These are phyloP conservation scores for Sisymbrium irio DNA, from an alignment of 345 rosid genomes.

Conservation along the genomic window DNA sequence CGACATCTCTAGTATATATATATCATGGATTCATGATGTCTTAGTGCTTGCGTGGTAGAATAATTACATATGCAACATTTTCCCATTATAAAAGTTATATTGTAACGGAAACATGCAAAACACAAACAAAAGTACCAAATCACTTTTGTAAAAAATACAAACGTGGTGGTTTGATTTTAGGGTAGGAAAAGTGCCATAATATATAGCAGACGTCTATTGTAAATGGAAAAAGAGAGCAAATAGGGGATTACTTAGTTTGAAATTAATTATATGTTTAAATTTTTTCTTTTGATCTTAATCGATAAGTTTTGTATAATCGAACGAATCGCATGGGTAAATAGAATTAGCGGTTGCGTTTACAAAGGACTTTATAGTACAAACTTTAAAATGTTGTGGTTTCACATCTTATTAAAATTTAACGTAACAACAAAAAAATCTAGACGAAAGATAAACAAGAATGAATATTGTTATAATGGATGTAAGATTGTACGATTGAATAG, in stretches of 20 bases:
- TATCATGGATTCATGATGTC: no score
- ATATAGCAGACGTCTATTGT: no score
- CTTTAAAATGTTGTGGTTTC: not conserved
- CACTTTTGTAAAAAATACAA: no score
- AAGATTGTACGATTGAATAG: not conserved
- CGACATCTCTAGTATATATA: not conserved
- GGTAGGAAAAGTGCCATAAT: no score
- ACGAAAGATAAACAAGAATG: not conserved
- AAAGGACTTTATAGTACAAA: not conserved
- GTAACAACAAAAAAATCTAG: not conserved
- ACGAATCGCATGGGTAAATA: not conserved
- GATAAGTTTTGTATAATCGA: not conserved
- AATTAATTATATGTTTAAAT: no score
- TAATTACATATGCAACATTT: no score
- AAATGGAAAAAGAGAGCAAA: no score
- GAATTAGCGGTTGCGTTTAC: not conserved
- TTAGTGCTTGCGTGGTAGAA: no score
- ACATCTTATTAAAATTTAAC: not conserved
- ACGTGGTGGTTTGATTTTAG: no score
- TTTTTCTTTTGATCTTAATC: not conserved
- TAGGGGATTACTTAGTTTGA: no score
- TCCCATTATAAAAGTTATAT: not conserved
- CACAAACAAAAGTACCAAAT: no score
- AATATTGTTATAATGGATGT: not conserved
- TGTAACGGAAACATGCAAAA: not conserved